These are phyloP conservation scores for Clitoria ternatea DNA, from an alignment of 306 rosid species.

Conservation along the genomic window DNA sequence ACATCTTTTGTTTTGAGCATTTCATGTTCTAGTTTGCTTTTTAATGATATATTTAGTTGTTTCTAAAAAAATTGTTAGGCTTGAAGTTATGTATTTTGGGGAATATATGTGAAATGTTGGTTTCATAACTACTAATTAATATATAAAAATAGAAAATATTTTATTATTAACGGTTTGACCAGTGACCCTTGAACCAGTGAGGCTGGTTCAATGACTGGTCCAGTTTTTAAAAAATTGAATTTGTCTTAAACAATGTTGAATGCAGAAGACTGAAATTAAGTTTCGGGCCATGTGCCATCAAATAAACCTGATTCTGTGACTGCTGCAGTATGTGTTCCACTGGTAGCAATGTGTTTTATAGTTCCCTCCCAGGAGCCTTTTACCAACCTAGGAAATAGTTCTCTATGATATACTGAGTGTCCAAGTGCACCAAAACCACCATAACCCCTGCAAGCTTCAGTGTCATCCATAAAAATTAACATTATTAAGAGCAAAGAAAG, in stretches of 20 bases:
- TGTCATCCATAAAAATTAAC: constrained; percentile 38
- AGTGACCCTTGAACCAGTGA: too few relatives aligned
- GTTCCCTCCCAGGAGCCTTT: constrained; percentile 76
- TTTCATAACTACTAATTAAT: too few relatives aligned
- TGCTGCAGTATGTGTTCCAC: constrained; percentile 92
- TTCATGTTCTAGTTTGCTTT: too few relatives aligned
- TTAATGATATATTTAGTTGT: too few relatives aligned
- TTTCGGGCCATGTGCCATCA: neutral
- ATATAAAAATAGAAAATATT: too few relatives aligned
- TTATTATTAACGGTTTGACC: too few relatives aligned
- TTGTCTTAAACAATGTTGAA: neutral
- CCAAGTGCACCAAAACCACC: constrained; percentile 99
- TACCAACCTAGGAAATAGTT: constrained; percentile 76
- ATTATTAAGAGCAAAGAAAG: constrained; percentile 25
- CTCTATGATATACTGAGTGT: constrained; percentile 77
- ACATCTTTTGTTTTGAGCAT: too few relatives aligned
- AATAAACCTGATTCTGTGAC: constrained; percentile 66
- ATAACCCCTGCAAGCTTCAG: constrained; percentile 91
- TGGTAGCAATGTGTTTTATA: constrained; percentile 71
- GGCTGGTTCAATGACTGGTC: too few relatives aligned
- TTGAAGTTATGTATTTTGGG: too few relatives aligned
- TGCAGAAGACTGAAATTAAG: neutral
- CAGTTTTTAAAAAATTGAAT: too few relatives aligned
- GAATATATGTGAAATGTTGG: too few relatives aligned
- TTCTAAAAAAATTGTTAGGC: too few relatives aligned